phyloP scores from a whole-genome alignment of 2,329 filamentous ascomycete genomes.

The Simplicillium sp. region DNA sequence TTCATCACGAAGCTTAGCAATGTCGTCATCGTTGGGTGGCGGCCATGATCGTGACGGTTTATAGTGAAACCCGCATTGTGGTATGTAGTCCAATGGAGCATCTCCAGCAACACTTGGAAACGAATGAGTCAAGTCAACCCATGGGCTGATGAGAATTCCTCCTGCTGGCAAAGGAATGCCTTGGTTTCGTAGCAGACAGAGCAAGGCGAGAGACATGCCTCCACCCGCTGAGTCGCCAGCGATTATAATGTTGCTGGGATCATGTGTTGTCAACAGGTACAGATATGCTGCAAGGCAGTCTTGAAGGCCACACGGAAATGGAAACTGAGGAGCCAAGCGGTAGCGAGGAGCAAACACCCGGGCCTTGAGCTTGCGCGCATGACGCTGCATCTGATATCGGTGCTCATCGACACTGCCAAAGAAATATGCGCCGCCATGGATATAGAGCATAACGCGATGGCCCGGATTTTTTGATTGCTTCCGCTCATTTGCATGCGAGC shows the following conservation, averaged over 20 bases:
- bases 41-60: constrained; percentile 89
- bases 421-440: constrained; percentile 91
- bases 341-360: constrained; percentile 82
- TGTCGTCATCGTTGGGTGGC: constrained; percentile 73
- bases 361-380: constrained; percentile 88
- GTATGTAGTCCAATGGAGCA: constrained; percentile 77
- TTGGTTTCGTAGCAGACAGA: constrained; percentile 75
- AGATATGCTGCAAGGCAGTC: constrained; percentile 87
- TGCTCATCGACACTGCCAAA: constrained; percentile 95
- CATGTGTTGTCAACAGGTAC: constrained; percentile 65
- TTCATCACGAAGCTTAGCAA: constrained; percentile 42
- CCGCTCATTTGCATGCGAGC: constrained; percentile 59
- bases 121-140: constrained; percentile 92
- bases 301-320: constrained; percentile 85
- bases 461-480: constrained; percentile 50
- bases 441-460: constrained; percentile 79
- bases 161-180: constrained; percentile 80
- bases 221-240: constrained; percentile 91
- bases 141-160: constrained; percentile 83
- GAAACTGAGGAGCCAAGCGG: constrained; percentile 83
- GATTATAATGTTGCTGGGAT: constrained; percentile 73
- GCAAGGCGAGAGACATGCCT: constrained; percentile 74
- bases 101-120: constrained; percentile 80
- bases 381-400: constrained; percentile 94
- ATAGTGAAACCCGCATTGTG: constrained; percentile 78